Evolutionary conservation across 2,329 filamentous ascomycete species (phyloP).

Genomic region (Penicillium glabrum): DNA sequence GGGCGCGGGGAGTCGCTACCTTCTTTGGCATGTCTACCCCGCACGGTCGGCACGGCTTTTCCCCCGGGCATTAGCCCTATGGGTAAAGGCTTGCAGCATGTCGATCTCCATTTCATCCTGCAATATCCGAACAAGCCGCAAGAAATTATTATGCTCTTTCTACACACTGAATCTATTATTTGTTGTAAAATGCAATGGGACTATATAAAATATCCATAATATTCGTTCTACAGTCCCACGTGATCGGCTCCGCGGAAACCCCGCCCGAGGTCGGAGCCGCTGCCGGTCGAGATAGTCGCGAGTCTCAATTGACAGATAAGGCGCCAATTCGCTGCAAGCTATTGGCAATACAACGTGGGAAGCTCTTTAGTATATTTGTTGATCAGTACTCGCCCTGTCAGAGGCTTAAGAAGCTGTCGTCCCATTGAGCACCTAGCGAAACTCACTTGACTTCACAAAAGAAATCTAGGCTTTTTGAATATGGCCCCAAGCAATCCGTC

Average conservation of each 20-base stretch:
- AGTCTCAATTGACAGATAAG: not conserved
- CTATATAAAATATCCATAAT: not conserved
- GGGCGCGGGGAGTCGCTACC: not conserved
- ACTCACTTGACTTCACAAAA: not conserved
- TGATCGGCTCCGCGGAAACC: not conserved
- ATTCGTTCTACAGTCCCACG: not conserved
- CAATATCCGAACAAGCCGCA: not conserved
- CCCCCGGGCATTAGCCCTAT: not conserved
- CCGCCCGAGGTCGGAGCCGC: not conserved
- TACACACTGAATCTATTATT: not conserved
- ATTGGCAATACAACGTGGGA: not conserved
- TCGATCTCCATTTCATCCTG: not conserved
- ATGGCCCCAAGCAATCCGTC: slow-evolving; percentile 24
- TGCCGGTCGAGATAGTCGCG: not conserved
- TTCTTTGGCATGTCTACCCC: not conserved
- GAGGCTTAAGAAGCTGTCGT: not conserved
- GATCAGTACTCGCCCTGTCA: not conserved
- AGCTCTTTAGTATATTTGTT: not conserved
- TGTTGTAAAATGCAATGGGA: not conserved
- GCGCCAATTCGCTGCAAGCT: not conserved
- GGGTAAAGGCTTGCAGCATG: not conserved
- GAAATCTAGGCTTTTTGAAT: not conserved
- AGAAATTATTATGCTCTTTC: not conserved
- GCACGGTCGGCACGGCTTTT: not conserved
- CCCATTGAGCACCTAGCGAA: not conserved